A percentile compares a stretch with the other conserved stretches of the same genome.
Evolutionary conservation across 2,329 filamentous ascomycete species (phyloP).

Genomic region (Neonectria sp.): DNA sequence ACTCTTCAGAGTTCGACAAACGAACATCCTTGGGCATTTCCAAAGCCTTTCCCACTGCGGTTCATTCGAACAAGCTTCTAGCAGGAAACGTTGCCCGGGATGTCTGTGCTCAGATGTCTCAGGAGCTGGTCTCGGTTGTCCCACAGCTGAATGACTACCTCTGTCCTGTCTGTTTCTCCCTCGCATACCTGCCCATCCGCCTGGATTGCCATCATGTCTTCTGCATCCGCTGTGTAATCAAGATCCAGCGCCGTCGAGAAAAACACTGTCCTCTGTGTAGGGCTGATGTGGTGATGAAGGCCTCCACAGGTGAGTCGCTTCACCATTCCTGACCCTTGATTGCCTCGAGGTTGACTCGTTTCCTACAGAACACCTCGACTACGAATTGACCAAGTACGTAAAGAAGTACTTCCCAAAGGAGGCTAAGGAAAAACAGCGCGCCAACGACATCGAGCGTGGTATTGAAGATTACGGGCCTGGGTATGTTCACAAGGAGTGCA

Average conservation of each 20-base stretch:
- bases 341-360: not conserved
- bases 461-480: slow-evolving; percentile 79
- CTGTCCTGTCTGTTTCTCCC: slow-evolving; percentile 84
- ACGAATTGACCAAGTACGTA: slow-evolving; percentile 77
- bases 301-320: slow-evolving; percentile 71
- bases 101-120: slow-evolving; percentile 81
- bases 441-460: slow-evolving; percentile 83
- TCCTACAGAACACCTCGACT: slow-evolving; percentile 77
- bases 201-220: slow-evolving; percentile 83
- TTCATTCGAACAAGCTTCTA: slow-evolving; percentile 73
- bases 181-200: slow-evolving; percentile 87
- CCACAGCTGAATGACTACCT: slow-evolving; percentile 89
- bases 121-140: slow-evolving; percentile 79
- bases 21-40: slow-evolving; percentile 81
- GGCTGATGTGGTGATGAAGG: slow-evolving; percentile 77
- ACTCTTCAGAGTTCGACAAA: slow-evolving; percentile 87
- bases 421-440: slow-evolving; percentile 75
- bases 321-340: not conserved
- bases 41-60: slow-evolving; percentile 71
- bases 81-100: slow-evolving; percentile 80
- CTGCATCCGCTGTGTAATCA: slow-evolving; percentile 87
- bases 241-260: slow-evolving; percentile 80
- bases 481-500: slow-evolving; percentile 73
- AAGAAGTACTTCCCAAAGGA: slow-evolving; percentile 83
- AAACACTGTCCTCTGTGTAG: slow-evolving; percentile 84